Percentiles rank a stretch among this genome's conserved stretches.
Conservation (phyloP, 768 basidiomycete genomes). For the Hortiboletus flavorubellus region DNA sequence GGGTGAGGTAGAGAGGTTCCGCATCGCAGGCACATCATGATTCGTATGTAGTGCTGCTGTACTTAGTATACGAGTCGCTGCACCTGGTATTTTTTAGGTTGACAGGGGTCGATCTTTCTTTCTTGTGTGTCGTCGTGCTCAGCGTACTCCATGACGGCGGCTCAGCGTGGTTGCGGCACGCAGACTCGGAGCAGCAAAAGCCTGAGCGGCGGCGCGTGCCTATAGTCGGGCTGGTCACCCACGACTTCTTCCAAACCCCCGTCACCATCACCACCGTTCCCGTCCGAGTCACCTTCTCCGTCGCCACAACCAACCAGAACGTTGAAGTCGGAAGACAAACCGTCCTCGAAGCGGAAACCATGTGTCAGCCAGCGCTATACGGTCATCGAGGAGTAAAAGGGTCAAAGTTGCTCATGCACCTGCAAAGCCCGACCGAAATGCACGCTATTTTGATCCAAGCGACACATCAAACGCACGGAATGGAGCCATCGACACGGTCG, state of each 20-base stretch:
- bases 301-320: slow-evolving; percentile 7
- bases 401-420: slow-evolving; percentile 27
- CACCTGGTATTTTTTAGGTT: too few relatives aligned
- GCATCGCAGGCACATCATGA: too few relatives aligned
- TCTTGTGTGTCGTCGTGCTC: too few relatives aligned
- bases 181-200: too few relatives aligned
- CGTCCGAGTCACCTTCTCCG: slow-evolving; percentile 6
- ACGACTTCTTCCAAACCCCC: slow-evolving; percentile 9
- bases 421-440: slow-evolving; percentile 16
- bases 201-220: too few relatives aligned
- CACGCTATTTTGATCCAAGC: slow-evolving; percentile 34
- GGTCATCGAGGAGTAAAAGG: slow-evolving; percentile 28
- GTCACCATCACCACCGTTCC: slow-evolving; percentile 3
- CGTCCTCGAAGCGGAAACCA: slow-evolving; percentile 46
- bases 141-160: too few relatives aligned
- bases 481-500: background rate
- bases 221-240: background rate
- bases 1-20: too few relatives aligned
- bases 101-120: too few relatives aligned
- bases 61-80: too few relatives aligned
- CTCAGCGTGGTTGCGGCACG: too few relatives aligned
- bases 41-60: too few relatives aligned
- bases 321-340: slow-evolving; percentile 13
- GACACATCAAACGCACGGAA: slow-evolving; percentile 34
- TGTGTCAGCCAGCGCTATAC: slow-evolving; percentile 20